Conservation (phyloP, 2,329 filamentous ascomycete genomes). For the Microdochium trichocladiopsis region DNA sequence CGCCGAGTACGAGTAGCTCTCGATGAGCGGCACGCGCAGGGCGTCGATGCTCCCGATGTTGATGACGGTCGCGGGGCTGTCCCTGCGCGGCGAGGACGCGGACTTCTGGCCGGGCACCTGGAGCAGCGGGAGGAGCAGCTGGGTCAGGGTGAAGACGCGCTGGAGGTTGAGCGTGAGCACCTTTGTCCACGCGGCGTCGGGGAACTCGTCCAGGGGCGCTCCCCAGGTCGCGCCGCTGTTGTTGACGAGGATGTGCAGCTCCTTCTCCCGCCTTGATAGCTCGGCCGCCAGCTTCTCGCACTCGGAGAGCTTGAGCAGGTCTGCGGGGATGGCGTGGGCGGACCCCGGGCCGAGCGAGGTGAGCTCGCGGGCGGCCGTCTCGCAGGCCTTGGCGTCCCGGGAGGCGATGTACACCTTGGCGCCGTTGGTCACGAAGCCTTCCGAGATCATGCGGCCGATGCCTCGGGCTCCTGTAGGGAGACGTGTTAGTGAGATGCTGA, state of each 20-base stretch:
- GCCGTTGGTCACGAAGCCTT: slow-evolving; percentile 58
- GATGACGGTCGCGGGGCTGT: slow-evolving; percentile 49
- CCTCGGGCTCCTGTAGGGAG: slow-evolving; percentile 42
- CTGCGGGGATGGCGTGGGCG: slow-evolving; percentile 52
- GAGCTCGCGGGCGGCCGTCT: slow-evolving; percentile 46
- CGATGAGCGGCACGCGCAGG: slow-evolving; percentile 48
- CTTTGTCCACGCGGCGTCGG: slow-evolving; percentile 49
- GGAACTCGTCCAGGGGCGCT: slow-evolving; percentile 50
- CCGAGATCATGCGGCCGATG: slow-evolving; percentile 61
- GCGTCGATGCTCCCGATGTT: slow-evolving; percentile 61
- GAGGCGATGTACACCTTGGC: slow-evolving; percentile 61
- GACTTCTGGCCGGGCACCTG: slow-evolving; percentile 33
- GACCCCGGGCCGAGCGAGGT: slow-evolving; percentile 43
- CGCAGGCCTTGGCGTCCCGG: slow-evolving; percentile 52
- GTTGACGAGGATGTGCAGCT: slow-evolving; percentile 57
- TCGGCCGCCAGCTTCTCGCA: slow-evolving; percentile 45
- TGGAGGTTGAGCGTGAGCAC: slow-evolving; percentile 60
- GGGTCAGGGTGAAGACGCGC: slow-evolving; percentile 61
- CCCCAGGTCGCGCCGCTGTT: slow-evolving; percentile 62
- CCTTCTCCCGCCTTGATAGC: slow-evolving; percentile 38
- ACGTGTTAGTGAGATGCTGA: not conserved
- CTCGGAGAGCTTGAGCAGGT: slow-evolving; percentile 53
- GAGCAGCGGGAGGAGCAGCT: slow-evolving; percentile 51
- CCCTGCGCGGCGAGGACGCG: slow-evolving; percentile 19
- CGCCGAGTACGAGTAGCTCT: slow-evolving; percentile 54